A percentile compares a stretch with the other conserved stretches of the same genome.
phyloP scores from a whole-genome alignment of 2,329 filamentous ascomycete species.

The Neonectria sp. region DNA sequence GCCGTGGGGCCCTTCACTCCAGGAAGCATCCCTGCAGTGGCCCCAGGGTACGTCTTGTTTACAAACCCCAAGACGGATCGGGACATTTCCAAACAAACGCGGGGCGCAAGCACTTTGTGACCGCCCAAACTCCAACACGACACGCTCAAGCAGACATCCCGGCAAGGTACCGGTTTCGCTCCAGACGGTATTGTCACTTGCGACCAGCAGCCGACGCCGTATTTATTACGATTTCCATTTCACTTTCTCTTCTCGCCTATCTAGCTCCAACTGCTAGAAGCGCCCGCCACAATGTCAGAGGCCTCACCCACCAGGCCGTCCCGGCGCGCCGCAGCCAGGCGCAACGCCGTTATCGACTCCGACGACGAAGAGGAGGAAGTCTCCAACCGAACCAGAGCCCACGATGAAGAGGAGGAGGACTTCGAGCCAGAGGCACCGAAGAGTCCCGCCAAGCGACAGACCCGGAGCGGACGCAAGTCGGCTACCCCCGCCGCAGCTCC shows the following conservation, averaged over 20 bases:
- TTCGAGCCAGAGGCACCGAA: constrained; percentile 81
- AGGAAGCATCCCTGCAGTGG: background rate
- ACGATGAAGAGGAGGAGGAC: constrained; percentile 80
- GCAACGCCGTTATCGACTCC: constrained; percentile 82
- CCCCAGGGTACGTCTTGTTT: constrained; percentile 54
- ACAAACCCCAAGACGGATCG: constrained; percentile 56
- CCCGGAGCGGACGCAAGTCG: constrained; percentile 57
- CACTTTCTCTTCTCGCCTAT: constrained; percentile 11
- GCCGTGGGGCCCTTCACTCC: constrained; percentile 9
- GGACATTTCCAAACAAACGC: constrained; percentile 59
- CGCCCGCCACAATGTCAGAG: constrained; percentile 50
- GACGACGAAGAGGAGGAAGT: constrained; percentile 83
- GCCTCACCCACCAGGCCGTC: constrained; percentile 55
- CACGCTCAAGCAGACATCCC: constrained; percentile 22
- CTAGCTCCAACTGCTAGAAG: constrained; percentile 22
- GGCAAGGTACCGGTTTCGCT: constrained; percentile 19
- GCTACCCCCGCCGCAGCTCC: constrained; percentile 63
- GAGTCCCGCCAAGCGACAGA: constrained; percentile 67
- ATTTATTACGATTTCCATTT: constrained; percentile 1
- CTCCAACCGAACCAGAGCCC: constrained; percentile 66
- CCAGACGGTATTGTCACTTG: constrained; percentile 20
- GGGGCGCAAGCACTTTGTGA: constrained; percentile 49
- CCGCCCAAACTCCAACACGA: constrained; percentile 31
- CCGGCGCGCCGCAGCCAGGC: constrained; percentile 68
- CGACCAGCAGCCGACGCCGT: constrained; percentile 1